phyloP scores from a whole-genome alignment of 1,284 basidiomycete genomes.

The Lignosus rhinocerotis region DNA sequence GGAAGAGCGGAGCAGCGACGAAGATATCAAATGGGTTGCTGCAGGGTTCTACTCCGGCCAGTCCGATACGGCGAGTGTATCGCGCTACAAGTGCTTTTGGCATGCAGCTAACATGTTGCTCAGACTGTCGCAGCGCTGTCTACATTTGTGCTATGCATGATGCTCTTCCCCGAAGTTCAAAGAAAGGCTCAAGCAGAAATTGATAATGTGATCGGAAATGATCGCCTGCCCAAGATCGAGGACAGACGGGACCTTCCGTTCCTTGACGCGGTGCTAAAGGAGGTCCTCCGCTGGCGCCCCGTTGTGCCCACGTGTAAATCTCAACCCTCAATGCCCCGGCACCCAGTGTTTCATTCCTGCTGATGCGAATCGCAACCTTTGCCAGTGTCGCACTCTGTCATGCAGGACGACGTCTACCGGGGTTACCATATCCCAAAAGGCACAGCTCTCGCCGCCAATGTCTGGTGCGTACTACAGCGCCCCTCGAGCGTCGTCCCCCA shows the following conservation, averaged over 20 bases:
- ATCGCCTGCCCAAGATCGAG: conserved; percentile 32
- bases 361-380: no score
- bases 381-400: conserved; percentile 12
- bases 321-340: no score
- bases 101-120: no score
- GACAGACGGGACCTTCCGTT: conserved; percentile 34
- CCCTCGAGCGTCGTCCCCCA: neutral
- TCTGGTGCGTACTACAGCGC: conserved; percentile 11
- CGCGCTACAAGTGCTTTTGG: no score
- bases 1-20: conserved; percentile 12
- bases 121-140: conserved; percentile 20
- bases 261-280: conserved; percentile 33
- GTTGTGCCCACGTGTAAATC: neutral
- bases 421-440: conserved; percentile 14
- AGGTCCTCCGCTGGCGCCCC: conserved; percentile 16
- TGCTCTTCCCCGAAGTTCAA: conserved; percentile 25
- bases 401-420: conserved; percentile 16
- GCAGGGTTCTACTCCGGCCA: conserved; percentile 19
- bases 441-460: conserved; percentile 16
- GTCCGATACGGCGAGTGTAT: conserved; percentile 23
- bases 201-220: conserved; percentile 28
- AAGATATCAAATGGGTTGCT: conserved; percentile 20
- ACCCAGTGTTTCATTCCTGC: no score
- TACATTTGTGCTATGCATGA: conserved; percentile 22
- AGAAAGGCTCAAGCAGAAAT: conserved; percentile 32